phyloP scores from a whole-genome alignment of 2,329 filamentous ascomycete genomes.

The Colletotrichum scovillei region DNA sequence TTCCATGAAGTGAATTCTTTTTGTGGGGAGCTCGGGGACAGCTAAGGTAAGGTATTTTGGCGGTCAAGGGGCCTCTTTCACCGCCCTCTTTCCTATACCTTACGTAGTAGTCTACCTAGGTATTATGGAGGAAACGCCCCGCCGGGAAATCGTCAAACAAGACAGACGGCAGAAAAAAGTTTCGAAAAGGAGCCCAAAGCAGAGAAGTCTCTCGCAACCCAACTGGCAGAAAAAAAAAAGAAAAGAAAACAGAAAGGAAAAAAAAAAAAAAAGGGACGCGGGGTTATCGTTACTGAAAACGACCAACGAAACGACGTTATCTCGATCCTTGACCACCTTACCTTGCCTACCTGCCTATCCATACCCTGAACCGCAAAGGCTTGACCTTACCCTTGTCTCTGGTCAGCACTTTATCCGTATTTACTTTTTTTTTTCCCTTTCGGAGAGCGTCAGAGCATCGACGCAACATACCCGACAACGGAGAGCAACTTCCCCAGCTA shows the following conservation, averaged over 20 bases:
- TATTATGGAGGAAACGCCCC: neutral
- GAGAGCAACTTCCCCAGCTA: no score
- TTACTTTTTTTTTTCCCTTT: neutral
- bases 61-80: neutral
- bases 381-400: neutral
- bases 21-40: neutral
- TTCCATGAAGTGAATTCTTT: neutral
- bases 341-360: no score
- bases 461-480: neutral
- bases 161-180: neutral
- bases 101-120: no score
- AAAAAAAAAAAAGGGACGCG: neutral
- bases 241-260: neutral
- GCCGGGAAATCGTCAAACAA: slow-evolving; percentile 22
- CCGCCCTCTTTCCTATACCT: neutral
- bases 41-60: neutral
- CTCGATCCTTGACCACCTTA: neutral
- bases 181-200: neutral
- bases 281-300: neutral
- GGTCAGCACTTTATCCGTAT: neutral
- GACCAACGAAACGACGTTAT: neutral
- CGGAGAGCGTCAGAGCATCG: no score
- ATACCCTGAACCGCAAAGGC: no score
- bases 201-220: neutral
- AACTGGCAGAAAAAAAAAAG: neutral